A percentile compares a stretch with the other conserved stretches of the same genome.
phyloP scores from a whole-genome alignment of 208 protist species.

The Trypanosoma scelopori region DNA sequence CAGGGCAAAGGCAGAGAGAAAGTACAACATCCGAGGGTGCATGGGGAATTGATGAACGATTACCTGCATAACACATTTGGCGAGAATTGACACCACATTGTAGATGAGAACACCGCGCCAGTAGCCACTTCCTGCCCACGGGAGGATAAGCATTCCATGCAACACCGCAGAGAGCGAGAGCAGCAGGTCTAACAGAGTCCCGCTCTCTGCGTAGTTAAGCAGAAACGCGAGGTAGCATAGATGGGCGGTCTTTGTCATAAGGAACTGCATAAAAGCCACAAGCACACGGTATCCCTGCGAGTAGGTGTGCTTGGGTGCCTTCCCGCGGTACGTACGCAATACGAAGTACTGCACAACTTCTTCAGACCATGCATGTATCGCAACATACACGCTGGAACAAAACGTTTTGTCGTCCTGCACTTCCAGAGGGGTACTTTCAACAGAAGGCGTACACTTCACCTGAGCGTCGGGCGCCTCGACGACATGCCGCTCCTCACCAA shows the following conservation, averaged over 20 bases:
- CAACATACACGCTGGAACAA: too few relatives aligned
- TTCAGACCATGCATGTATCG: constrained; percentile 9
- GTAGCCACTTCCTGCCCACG: constrained; percentile 39
- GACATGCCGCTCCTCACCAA: background rate
- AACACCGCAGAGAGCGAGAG: constrained; percentile 34
- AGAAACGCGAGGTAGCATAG: constrained; percentile 38
- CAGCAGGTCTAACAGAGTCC: constrained; percentile 37
- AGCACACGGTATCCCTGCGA: constrained; percentile 15
- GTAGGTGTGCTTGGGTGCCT: background rate
- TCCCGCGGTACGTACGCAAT: constrained; percentile 11
- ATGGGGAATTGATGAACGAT: constrained; percentile 11
- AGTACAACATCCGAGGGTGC: background rate
- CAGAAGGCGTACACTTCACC: background rate
- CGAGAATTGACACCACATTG: constrained; percentile 28
- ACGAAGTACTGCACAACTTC: constrained; percentile 5
- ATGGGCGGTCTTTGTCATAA: constrained; percentile 27
- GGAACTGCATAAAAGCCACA: constrained; percentile 16
- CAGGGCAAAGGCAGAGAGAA: constrained; percentile 3
- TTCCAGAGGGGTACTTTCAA: background rate
- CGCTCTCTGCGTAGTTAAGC: constrained; percentile 43
- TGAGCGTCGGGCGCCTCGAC: background rate
- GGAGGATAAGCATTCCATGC: constrained; percentile 37
- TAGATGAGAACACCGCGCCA: constrained; percentile 25
- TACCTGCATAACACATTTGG: constrained; percentile 35
- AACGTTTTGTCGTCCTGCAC: background rate